phyloP scores from a whole-genome alignment of 129 eudicot genomes.

The Pittosporum tobira region DNA sequence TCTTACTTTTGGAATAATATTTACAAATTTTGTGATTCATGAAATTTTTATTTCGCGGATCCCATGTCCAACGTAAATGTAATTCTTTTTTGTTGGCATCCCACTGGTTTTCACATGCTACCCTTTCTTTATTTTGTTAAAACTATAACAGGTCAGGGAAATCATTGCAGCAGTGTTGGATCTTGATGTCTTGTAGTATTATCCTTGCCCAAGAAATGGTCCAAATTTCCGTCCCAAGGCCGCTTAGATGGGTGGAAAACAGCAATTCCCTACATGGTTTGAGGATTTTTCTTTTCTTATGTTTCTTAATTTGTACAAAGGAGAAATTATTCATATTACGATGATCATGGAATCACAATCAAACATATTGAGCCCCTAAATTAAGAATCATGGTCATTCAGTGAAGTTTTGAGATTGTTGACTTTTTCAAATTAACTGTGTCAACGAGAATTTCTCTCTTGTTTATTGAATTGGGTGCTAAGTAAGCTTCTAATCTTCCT shows the following conservation, averaged over 20 bases:
- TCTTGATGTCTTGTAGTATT: constrained; percentile 81
- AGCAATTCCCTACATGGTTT: constrained; percentile 14
- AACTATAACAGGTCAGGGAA: constrained; percentile 83
- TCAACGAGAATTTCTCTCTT: too few species aligned
- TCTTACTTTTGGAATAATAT: not conserved
- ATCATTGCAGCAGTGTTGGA: constrained; percentile 89
- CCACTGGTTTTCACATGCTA: not conserved
- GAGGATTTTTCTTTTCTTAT: constrained; percentile 6
- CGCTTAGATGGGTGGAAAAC: constrained; percentile 9
- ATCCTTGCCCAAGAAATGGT: constrained; percentile 97
- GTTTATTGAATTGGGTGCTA: constrained; percentile 1
- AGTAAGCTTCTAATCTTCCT: constrained; percentile 13
- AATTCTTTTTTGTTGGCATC: not conserved
- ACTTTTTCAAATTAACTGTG: too few species aligned
- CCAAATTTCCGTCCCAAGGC: constrained; percentile 91
- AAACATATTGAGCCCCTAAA: not conserved
- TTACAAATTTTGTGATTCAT: not conserved
- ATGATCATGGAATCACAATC: too few species aligned
- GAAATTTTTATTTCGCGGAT: not conserved
- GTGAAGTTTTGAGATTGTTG: too few species aligned
- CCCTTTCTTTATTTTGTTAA: not conserved
- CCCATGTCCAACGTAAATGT: not conserved
- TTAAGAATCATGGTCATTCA: too few species aligned
- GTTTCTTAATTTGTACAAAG: not conserved
- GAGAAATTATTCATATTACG: not conserved